Evolutionary conservation across 768 basidiomycete species (phyloP).

Genomic region (Strobilomyces confusus): DNA sequence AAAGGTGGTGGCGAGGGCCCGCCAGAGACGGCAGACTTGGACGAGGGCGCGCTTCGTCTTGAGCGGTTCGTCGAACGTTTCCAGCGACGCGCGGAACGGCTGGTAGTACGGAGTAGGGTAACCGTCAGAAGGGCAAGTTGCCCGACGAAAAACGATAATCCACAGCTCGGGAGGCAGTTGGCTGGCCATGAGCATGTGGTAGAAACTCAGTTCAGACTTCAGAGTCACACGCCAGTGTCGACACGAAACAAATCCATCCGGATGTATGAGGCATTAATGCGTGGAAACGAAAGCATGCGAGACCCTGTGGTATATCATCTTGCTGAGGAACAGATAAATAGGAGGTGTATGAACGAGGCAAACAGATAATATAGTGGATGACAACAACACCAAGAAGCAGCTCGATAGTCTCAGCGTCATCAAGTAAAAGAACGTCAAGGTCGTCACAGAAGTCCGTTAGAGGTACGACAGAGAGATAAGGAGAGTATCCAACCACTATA

Average conservation of each 20-base stretch:
- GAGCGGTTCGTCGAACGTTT: conserved; percentile 29
- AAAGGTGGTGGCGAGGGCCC: conserved; percentile 39
- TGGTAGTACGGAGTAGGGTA: conserved; percentile 34
- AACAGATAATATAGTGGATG: conserved; percentile 30
- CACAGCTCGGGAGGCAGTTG: conserved; percentile 52
- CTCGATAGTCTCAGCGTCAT: conserved; percentile 22
- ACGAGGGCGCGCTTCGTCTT: conserved; percentile 40
- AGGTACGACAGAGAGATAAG: conserved; percentile 6
- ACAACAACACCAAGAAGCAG: conserved; percentile 24
- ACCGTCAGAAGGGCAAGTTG: conserved; percentile 29
- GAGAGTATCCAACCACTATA: conserved; percentile 40
- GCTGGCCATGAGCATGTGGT: not conserved
- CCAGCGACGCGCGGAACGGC: conserved; percentile 43
- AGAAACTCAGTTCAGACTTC: too few species aligned
- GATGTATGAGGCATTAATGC: conserved; percentile 1
- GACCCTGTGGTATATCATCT: conserved; percentile 33
- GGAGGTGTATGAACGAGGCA: conserved; percentile 13
- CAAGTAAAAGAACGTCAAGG: conserved; percentile 28
- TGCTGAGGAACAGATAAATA: conserved; percentile 29
- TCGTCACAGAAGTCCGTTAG: conserved; percentile 29
- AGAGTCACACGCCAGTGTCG: conserved; percentile 4
- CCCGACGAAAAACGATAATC: conserved; percentile 48
- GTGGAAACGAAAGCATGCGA: conserved; percentile 16
- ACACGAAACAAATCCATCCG: not conserved
- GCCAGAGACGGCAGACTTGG: conserved; percentile 58